Evolutionary conservation across 805 yeast genomes (phyloP).

Genomic region (Kodamaea kakaduensis): DNA sequence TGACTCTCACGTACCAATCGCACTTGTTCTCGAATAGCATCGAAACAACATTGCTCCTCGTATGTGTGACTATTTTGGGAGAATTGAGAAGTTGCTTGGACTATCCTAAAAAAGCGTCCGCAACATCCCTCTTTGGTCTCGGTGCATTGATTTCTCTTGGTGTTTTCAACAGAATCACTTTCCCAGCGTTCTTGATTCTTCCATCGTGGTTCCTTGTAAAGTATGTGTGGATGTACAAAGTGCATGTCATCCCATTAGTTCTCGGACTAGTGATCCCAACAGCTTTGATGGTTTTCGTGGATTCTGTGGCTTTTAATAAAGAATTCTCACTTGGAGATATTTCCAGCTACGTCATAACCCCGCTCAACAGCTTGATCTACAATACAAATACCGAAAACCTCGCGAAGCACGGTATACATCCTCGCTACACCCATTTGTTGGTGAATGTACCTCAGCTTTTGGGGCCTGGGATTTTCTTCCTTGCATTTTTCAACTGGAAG

Average conservation of each 20-base stretch:
- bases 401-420: constrained; percentile 78
- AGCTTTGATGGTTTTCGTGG: constrained; percentile 42
- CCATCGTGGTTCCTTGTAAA: constrained; percentile 52
- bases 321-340: neutral
- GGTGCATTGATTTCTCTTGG: constrained; percentile 63
- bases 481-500: constrained; percentile 30
- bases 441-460: constrained; percentile 74
- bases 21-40: constrained; percentile 88
- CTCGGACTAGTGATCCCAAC: constrained; percentile 36
- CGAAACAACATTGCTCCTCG: constrained; percentile 59
- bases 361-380: constrained; percentile 72
- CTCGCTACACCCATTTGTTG: constrained; percentile 67
- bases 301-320: constrained; percentile 44
- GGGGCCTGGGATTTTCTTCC: constrained; percentile 67
- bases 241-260: constrained; percentile 19
- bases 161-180: constrained; percentile 79
- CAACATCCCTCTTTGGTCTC: constrained; percentile 19
- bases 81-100: constrained; percentile 27
- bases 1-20: constrained; percentile 74
- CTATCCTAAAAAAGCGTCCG: constrained; percentile 12
- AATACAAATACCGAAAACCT: constrained; percentile 59
- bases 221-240: constrained; percentile 17
- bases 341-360: constrained; percentile 52
- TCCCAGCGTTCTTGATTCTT: constrained; percentile 64
- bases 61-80: constrained; percentile 48